phyloP scores from a whole-genome alignment of 2,329 filamentous ascomycete genomes.

The Venturia aucupariae region DNA sequence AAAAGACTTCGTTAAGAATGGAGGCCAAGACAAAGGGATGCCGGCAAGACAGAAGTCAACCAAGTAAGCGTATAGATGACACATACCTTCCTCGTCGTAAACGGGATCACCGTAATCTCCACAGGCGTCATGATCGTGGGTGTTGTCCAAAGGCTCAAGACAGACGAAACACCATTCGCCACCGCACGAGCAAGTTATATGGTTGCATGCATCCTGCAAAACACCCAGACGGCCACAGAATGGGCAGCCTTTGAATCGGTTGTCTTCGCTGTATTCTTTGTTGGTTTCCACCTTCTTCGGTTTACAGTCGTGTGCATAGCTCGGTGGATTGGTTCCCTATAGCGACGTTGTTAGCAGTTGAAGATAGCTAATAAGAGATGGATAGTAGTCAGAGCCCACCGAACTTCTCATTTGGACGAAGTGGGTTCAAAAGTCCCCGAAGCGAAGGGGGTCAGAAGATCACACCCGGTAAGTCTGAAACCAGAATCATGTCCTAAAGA shows the following conservation, averaged over 20 bases:
- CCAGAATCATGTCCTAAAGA: too few relatives aligned
- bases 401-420: too few relatives aligned
- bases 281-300: constrained; percentile 22
- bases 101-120: constrained; percentile 23
- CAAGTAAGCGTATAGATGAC: too few relatives aligned
- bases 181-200: constrained; percentile 24
- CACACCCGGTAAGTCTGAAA: too few relatives aligned
- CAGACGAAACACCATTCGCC: constrained; percentile 27
- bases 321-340: not conserved
- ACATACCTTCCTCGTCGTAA: constrained; percentile 26
- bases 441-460: too few relatives aligned
- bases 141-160: constrained; percentile 19
- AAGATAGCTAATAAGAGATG: too few relatives aligned
- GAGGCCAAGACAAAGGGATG: too few relatives aligned
- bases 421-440: too few relatives aligned
- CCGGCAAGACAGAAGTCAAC: too few relatives aligned
- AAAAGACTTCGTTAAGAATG: too few relatives aligned
- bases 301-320: not conserved
- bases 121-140: constrained; percentile 25
- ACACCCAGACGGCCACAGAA: constrained; percentile 23
- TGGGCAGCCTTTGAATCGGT: constrained; percentile 25
- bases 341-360: too few relatives aligned
- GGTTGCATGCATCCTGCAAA: constrained; percentile 27
- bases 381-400: too few relatives aligned
- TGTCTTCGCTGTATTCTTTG: constrained; percentile 19